Evolutionary conservation across 139 green algal species (phyloP).

Genomic region (Desmodesmus armatus): DNA sequence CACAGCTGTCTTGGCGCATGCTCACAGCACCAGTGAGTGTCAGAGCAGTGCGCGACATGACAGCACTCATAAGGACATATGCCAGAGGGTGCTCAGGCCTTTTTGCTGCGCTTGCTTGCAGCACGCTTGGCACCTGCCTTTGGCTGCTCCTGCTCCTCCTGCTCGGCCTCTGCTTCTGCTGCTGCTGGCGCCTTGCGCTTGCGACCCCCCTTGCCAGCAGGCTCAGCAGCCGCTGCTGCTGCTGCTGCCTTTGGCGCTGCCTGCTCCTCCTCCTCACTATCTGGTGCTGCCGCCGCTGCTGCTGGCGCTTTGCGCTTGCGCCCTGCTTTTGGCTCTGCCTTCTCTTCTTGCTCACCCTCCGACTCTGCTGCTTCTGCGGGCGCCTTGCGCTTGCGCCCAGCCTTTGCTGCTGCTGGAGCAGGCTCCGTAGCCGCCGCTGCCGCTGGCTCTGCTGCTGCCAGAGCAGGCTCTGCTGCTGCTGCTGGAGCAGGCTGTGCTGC

Average conservation of each 20-base stretch:
- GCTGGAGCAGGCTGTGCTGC: background rate
- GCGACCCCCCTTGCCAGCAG: background rate
- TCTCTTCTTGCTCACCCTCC: background rate
- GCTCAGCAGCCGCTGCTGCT: background rate
- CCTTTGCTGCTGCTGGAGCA: background rate
- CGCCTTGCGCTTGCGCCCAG: background rate
- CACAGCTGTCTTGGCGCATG: no score
- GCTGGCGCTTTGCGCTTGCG: background rate
- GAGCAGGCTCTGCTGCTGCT: background rate
- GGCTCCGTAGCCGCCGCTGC: background rate
- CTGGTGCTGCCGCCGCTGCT: background rate
- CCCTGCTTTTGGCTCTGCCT: background rate
- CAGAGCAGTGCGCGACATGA: no score
- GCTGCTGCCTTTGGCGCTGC: background rate
- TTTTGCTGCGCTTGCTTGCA: no score
- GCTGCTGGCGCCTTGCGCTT: slow-evolving; percentile 1
- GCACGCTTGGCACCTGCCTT: background rate
- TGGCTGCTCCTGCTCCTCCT: background rate
- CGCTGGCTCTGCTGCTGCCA: background rate
- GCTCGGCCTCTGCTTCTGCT: background rate
- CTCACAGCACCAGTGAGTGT: no score
- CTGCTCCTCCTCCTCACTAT: background rate
- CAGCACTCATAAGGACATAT: no score
- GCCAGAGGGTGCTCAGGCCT: no score
- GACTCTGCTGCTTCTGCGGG: background rate